Evolutionary conservation across 148 eudicot species (phyloP), one percentile per base, ranked within the genome.

Genomic region (Chenopodium album): DNA sequence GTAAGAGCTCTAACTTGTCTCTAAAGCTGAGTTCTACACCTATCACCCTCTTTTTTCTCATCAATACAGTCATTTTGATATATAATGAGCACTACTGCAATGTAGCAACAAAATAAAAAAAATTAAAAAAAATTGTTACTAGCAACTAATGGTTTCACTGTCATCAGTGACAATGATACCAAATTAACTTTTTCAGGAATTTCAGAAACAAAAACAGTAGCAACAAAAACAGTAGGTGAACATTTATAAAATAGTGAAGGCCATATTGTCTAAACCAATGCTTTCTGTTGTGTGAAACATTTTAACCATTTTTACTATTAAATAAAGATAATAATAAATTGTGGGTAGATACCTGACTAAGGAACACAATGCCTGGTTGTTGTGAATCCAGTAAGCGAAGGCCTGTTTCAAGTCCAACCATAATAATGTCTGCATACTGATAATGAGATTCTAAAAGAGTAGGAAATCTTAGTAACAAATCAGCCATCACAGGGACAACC

Each of bases 351-450:
- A 91, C 99, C 96, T 96, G 98, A 83, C 90, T 90, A 76, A 94
- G 93, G 80, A 96, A 78, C 67, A 96, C 94, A 69, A 90, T 88
- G 80, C 99, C 98, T 48, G 90, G 65, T 62, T 91, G 81, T 83
- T 96, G 99, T 34, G 98, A 82, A 80, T 87, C 92, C 86, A 96
- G 78, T 65, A 96, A 77, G 62, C 97, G 92, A 80, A 96, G 94
- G 78, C 94, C 83, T 6, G 93, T 89, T 77, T 88, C 90, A 73
- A 90, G 71, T 78, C 89, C 92, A 78, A 66, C 75, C 70, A 87
- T 52, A 23, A 74, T 76, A 11, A 75, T 50, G 77, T 82, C 90
- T 54, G 91, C 87, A 80, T 89, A 85, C 20, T 85, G 80, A 89
- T 91, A 94, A 81, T 96, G 99, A 76, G 87, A 86, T 84, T 91